A percentile compares a stretch with the other conserved stretches of the same genome.
These are phyloP conservation scores for Bolboschoenus planiculmis DNA, from an alignment of 176 grass and related monocot genomes.

Conservation along the genomic window DNA sequence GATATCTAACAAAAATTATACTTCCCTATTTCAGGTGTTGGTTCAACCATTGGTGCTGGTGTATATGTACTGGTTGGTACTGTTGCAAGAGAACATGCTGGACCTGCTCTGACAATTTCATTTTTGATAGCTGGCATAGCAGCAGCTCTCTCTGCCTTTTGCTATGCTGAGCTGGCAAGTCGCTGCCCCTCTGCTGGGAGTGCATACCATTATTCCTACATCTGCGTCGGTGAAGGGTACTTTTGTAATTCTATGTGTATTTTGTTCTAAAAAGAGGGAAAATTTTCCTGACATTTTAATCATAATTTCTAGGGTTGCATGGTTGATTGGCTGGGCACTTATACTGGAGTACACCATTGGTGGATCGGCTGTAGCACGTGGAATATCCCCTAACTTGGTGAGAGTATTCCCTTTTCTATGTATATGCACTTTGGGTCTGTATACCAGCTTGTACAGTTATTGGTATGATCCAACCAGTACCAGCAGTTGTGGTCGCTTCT, in stretches of 20 bases:
- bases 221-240: constrained; percentile 81
- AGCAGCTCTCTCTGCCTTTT: constrained; percentile 75
- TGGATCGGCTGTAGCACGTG: constrained; percentile 88
- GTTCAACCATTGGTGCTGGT: constrained; percentile 74
- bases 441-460: neutral
- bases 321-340: constrained; percentile 97
- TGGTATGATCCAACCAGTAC: neutral
- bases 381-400: constrained; percentile 95
- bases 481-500: neutral
- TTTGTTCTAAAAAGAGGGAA: neutral
- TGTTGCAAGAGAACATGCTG: constrained; percentile 69
- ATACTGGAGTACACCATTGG: constrained; percentile 95
- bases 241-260: constrained; percentile 3
- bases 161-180: constrained; percentile 79
- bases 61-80: constrained; percentile 80
- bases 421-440: neutral
- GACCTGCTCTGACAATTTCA: constrained; percentile 61
- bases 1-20: neutral
- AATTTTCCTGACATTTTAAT: neutral
- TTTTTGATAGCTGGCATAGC: constrained; percentile 87
- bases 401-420: constrained; percentile 24
- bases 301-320: constrained; percentile 62
- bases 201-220: constrained; percentile 80
- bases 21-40: constrained; percentile 46
- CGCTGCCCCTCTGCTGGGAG: constrained; percentile 80